Evolutionary conservation across 2,329 filamentous ascomycete species (phyloP).

Genomic region (Fusarium sarcochroum): DNA sequence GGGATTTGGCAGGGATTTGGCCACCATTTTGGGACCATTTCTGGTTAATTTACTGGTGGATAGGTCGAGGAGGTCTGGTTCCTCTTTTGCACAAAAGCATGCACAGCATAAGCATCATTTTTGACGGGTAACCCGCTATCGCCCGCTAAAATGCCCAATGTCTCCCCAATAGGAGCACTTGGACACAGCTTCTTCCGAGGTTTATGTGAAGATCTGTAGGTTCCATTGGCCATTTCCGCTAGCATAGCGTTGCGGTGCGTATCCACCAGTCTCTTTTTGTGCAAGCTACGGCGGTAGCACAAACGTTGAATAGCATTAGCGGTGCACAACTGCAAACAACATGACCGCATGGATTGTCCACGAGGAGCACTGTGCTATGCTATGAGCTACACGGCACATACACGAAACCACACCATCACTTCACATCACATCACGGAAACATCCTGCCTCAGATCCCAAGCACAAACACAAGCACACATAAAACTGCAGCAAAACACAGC

Average conservation of each 20-base stretch:
- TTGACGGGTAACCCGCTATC: slow-evolving; percentile 10
- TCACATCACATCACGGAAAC: slow-evolving; percentile 28
- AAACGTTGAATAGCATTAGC: neutral
- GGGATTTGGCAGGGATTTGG: slow-evolving; percentile 33
- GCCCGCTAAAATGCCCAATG: slow-evolving; percentile 13
- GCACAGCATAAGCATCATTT: slow-evolving; percentile 26
- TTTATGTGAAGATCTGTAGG: neutral
- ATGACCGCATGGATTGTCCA: slow-evolving; percentile 9
- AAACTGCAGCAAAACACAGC: slow-evolving; percentile 26
- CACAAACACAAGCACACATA: slow-evolving; percentile 14
- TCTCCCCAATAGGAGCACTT: slow-evolving; percentile 21
- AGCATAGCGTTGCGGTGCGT: neutral
- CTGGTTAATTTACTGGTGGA: slow-evolving; percentile 21
- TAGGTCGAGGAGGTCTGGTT: slow-evolving; percentile 16
- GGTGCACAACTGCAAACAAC: slow-evolving; percentile 11
- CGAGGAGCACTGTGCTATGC: slow-evolving; percentile 8
- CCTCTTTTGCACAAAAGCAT: slow-evolving; percentile 36
- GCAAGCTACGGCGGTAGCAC: slow-evolving; percentile 6
- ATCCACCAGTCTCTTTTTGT: slow-evolving; percentile 2
- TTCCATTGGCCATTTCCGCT: slow-evolving; percentile 1
- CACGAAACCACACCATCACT: slow-evolving; percentile 40
- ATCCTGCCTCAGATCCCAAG: slow-evolving; percentile 18
- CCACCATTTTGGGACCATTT: slow-evolving; percentile 36
- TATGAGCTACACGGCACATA: slow-evolving; percentile 23
- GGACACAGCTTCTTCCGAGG: neutral